These are phyloP conservation scores for Pichia sp. DNA, from an alignment of 1,139 yeast species.

Conservation along the genomic window DNA sequence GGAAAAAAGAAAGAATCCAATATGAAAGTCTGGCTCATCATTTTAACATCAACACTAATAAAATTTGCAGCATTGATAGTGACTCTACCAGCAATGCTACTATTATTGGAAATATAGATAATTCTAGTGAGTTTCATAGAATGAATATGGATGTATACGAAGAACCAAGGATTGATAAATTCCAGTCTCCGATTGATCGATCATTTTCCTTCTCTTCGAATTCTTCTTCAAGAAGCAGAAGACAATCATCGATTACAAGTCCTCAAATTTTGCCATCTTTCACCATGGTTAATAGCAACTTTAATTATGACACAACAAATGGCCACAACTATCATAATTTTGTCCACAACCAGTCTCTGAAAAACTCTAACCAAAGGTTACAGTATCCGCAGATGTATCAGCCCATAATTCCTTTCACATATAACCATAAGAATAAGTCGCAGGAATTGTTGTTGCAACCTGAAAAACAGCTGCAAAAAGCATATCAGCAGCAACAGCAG, in stretches of 20 bases:
- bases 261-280: constrained; percentile 2
- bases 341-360: not conserved
- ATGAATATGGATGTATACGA: not conserved
- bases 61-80: not conserved
- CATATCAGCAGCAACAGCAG: not conserved
- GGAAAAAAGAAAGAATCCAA: constrained; percentile 34
- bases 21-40: constrained; percentile 22
- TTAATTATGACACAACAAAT: not conserved
- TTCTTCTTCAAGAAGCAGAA: constrained; percentile 7
- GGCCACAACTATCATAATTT: not conserved
- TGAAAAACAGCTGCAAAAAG: not conserved
- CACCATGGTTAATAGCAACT: not conserved
- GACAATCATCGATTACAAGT: constrained; percentile 2
- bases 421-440: constrained; percentile 8
- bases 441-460: constrained; percentile 10
- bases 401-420: constrained; percentile 10
- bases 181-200: constrained; percentile 1
- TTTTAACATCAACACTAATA: constrained; percentile 7
- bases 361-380: constrained; percentile 1
- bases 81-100: not conserved
- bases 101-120: not conserved
- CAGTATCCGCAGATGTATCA: constrained; percentile 7
- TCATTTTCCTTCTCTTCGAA: constrained; percentile 5
- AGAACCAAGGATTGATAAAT: not conserved
- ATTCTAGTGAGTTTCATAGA: not conserved